Percentiles rank a stretch among this genome's conserved stretches.
Conservation (phyloP, 352 stramenopile species). For the Phytophthora constricta region DNA sequence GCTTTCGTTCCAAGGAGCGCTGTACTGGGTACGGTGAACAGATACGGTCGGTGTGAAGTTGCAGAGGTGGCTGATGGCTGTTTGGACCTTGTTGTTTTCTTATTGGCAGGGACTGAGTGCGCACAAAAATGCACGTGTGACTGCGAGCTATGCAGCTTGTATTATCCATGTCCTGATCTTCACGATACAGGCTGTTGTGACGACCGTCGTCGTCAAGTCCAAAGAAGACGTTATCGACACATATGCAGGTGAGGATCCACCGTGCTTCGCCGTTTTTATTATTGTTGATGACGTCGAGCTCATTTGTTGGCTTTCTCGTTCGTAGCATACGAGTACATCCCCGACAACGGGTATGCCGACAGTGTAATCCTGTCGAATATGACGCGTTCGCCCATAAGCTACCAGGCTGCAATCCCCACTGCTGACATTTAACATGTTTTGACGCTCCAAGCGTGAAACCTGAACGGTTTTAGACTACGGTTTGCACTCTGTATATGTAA, state of each 20-base stretch:
- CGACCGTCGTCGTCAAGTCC: slow-evolving; percentile 66
- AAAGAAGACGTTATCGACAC: slow-evolving; percentile 89
- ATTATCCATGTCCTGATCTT: slow-evolving; percentile 65
- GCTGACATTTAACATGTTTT: slow-evolving; percentile 67
- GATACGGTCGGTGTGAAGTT: neutral
- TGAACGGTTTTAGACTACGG: neutral
- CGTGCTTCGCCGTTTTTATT: too few relatives aligned
- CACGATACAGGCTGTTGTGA: slow-evolving; percentile 63
- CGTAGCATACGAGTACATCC: slow-evolving; percentile 86
- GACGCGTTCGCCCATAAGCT: slow-evolving; percentile 58
- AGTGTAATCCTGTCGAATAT: slow-evolving; percentile 47
- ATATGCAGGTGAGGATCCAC: slow-evolving; percentile 67
- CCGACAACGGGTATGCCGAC: slow-evolving; percentile 59
- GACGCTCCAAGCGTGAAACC: too few relatives aligned
- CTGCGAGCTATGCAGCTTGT: slow-evolving; percentile 54
- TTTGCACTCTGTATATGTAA: slow-evolving; percentile 16
- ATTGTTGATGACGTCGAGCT: neutral
- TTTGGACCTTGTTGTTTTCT: neutral
- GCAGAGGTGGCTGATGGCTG: neutral
- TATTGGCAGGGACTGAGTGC: slow-evolving; percentile 49
- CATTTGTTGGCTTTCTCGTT: neutral
- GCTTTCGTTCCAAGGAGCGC: slow-evolving; percentile 66
- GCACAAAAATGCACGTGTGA: slow-evolving; percentile 37
- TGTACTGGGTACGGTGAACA: slow-evolving; percentile 63
- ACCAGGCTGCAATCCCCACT: slow-evolving; percentile 63